Base-by-base conservation (phyloP, 139 green algal species). In the Picochlorum sp. region DNA sequence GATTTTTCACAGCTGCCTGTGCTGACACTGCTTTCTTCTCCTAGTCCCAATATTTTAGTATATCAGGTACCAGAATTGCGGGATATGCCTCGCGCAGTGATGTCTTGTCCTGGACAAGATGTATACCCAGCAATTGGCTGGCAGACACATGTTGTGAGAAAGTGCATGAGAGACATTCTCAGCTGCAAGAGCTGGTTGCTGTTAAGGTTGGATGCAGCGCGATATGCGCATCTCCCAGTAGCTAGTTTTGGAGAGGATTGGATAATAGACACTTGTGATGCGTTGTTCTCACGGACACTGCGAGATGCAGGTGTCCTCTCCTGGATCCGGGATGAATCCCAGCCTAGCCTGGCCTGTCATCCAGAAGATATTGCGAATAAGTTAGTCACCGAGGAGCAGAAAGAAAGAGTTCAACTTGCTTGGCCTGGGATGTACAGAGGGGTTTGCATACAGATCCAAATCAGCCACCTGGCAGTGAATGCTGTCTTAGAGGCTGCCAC, bases 151-250 rank as follows among this genome's bases (percentile, higher is more conserved):
- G 86, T 85, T 2, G 81, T 77, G 23, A 74, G 80, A 10, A 59
- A 69, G 0, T 89, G 21, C 7, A 9, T 37, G 10, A n/a, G 4
- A 18, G 14, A 44, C 65, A 83, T 57, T 81, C 87, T 31, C 76
- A 76, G 9, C 72, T 18, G n/a, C n/a, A 44, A 44, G 13, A 21
- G 37, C 8, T 66, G 60, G 60, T 15, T 66, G 18, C 23, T 26
- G 3, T 24, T 59, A 6, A 37, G 60, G 21, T 16, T 85, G 0
- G 58, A 62, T 23, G 66, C 91, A 16, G 80, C 86, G 24, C 75
- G 86, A 49, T 97, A 96, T 57, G 83, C 85, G 2, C 86, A 95
- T 72, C 77, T 92, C 62, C 88, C 88, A 10, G 62, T 95, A 11
- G 69, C 76, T 21, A 86, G 86, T 67, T 75, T 97, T 49, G 82